Percentiles rank a stretch among this genome's conserved stretches.
These are phyloP conservation scores for Deinandra increscens DNA, from an alignment of 129 eudicot species.

Conservation along the genomic window DNA sequence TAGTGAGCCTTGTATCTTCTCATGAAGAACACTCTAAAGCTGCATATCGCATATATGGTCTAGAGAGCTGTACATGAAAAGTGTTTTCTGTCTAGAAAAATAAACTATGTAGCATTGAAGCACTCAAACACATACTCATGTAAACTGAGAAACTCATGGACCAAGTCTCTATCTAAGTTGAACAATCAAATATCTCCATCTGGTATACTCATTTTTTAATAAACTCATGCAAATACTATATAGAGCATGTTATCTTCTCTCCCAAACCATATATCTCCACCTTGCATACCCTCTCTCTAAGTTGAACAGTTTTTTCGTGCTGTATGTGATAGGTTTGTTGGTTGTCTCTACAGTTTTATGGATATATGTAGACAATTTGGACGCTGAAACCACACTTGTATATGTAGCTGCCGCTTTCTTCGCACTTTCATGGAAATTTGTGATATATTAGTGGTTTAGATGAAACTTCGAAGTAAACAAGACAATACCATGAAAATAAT, in stretches of 20 bases:
- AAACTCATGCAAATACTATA: too few species aligned
- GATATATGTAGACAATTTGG: not conserved
- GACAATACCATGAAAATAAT: not conserved
- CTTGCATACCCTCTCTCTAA: too few species aligned
- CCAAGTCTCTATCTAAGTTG: not conserved
- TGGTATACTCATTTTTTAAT: too few species aligned
- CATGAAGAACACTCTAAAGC: not conserved
- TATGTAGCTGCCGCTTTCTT: too few species aligned
- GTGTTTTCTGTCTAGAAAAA: not conserved
- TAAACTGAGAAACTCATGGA: not conserved
- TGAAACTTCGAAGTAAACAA: not conserved
- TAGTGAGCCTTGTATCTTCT: not conserved
- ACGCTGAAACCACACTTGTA: too few species aligned
- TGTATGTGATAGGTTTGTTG: too few species aligned
- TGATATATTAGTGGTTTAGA: too few species aligned
- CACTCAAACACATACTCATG: not conserved
- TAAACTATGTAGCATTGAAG: not conserved
- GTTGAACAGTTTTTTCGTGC: too few species aligned
- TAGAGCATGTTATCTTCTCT: too few species aligned
- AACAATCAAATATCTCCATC: too few species aligned
- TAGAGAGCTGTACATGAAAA: not conserved
- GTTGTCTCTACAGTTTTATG: not conserved
- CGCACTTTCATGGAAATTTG: too few species aligned
- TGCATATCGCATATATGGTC: not conserved
- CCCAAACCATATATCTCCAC: too few species aligned